Evolutionary conservation across 805 yeast genomes (phyloP).

Genomic region (Komagataella mondaviorum): DNA sequence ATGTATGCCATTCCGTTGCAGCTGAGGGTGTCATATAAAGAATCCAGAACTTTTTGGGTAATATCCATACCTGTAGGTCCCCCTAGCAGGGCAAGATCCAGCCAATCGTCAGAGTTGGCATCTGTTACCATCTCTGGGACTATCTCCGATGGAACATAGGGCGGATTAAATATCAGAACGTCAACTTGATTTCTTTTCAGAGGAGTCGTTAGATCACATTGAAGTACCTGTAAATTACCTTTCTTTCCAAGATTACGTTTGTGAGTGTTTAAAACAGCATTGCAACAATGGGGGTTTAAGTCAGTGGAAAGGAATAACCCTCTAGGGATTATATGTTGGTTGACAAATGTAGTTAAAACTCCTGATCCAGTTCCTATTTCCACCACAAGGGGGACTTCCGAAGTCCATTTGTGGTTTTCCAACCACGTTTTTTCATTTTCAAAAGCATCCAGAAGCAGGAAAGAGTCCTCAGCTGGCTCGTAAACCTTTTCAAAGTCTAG

Average conservation of each 20-base stretch:
- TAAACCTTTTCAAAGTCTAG: constrained; percentile 66
- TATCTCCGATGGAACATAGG: constrained; percentile 81
- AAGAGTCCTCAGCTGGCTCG: constrained; percentile 93
- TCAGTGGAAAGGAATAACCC: constrained; percentile 61
- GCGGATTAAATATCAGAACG: constrained; percentile 81
- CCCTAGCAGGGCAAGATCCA: constrained; percentile 83
- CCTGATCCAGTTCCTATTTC: constrained; percentile 95
- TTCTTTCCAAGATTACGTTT: constrained; percentile 8
- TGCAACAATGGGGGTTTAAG: constrained; percentile 67
- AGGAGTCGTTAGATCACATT: constrained; percentile 42
- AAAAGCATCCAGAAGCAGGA: constrained; percentile 65
- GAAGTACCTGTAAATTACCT: constrained; percentile 30
- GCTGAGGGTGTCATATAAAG: constrained; percentile 39
- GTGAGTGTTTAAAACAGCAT: constrained; percentile 30
- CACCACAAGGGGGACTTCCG: constrained; percentile 39
- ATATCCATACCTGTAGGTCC: constrained; percentile 86
- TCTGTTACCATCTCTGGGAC: constrained; percentile 48
- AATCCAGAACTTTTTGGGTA: constrained; percentile 49
- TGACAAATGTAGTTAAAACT: constrained; percentile 67
- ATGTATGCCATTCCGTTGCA: constrained; percentile 69
- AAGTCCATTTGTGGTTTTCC: constrained; percentile 5
- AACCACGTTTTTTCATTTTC: constrained; percentile 41
- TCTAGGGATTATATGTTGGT: constrained; percentile 37
- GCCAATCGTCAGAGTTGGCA: constrained; percentile 47
- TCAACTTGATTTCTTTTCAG: constrained; percentile 41